A percentile compares a stretch with the other conserved stretches of the same genome.
These are phyloP conservation scores for Macrolepiota albuminosa DNA, from an alignment of 768 basidiomycete species.

Conservation along the genomic window DNA sequence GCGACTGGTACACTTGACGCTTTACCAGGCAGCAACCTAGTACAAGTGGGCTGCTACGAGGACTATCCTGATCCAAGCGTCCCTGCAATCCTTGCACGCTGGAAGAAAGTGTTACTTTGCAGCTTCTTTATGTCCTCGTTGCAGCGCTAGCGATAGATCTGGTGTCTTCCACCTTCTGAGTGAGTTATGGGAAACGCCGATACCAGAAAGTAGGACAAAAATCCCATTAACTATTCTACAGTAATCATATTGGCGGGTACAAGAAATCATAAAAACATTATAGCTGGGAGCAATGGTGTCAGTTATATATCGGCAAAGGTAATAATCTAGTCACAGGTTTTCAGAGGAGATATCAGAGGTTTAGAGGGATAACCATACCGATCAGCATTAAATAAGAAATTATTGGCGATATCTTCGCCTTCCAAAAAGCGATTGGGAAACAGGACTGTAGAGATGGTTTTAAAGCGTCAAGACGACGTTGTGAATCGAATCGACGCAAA, in stretches of 20 bases:
- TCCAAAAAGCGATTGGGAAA: constrained; percentile 87
- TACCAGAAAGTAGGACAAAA: neutral
- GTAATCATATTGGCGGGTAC: neutral
- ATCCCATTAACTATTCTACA: neutral
- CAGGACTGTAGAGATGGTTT: constrained; percentile 47
- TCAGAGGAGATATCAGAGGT: constrained; percentile 7
- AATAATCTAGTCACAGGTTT: constrained; percentile 40
- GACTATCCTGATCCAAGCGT: constrained; percentile 20
- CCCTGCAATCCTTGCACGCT: constrained; percentile 21
- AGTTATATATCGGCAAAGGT: constrained; percentile 74
- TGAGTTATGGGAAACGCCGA: neutral
- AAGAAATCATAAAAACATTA: neutral
- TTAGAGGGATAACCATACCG: constrained; percentile 36
- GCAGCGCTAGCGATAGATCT: neutral
- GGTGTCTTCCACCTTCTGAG: neutral
- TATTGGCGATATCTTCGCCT: constrained; percentile 87
- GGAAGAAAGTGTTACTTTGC: constrained; percentile 17
- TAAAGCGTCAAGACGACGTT: neutral
- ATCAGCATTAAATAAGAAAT: constrained; percentile 91
- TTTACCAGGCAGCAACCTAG: constrained; percentile 26
- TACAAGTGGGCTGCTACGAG: constrained; percentile 23
- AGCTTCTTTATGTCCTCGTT: neutral
- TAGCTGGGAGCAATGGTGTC: constrained; percentile 1
- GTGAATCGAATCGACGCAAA: neutral
- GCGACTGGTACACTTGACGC: constrained; percentile 13